phyloP scores from a whole-genome alignment of 345 rosid genomes.

The Bruguiera sexangula region DNA sequence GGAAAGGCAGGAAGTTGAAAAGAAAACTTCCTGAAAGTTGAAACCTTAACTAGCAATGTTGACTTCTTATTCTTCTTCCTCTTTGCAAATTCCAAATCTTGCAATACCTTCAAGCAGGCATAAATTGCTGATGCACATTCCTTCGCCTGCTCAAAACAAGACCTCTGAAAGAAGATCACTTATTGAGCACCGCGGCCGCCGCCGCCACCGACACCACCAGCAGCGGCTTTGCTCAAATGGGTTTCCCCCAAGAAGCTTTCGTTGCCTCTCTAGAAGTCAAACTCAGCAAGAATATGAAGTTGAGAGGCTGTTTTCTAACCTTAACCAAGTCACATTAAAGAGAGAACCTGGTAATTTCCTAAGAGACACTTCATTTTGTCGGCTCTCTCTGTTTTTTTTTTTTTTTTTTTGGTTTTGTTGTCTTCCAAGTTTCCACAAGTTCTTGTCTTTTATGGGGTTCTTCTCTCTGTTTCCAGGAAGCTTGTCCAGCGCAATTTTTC shows the following conservation, averaged over 20 bases:
- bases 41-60: neutral
- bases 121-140: neutral
- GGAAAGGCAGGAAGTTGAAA: too few species aligned
- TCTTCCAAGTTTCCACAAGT: neutral
- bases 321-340: conserved; percentile 65
- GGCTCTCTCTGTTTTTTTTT: neutral
- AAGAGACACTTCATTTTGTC: neutral
- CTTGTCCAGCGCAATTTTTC: conserved; percentile 68
- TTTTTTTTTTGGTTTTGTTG: neutral
- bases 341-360: conserved; percentile 75
- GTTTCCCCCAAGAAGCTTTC: conserved; percentile 12
- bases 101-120: neutral
- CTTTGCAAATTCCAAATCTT: neutral
- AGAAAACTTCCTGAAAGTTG: too few species aligned
- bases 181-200: neutral
- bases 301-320: conserved; percentile 87
- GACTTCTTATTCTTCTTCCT: neutral
- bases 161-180: neutral
- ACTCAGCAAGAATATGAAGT: conserved; percentile 32
- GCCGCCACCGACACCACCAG: too few species aligned
- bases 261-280: conserved; percentile 43
- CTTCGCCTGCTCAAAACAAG: neutral
- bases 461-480: conserved; percentile 48
- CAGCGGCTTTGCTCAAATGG: neutral
- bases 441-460: neutral